Base-by-base conservation (phyloP, 208 protist genomes). In the Leishmania mexicana region DNA sequence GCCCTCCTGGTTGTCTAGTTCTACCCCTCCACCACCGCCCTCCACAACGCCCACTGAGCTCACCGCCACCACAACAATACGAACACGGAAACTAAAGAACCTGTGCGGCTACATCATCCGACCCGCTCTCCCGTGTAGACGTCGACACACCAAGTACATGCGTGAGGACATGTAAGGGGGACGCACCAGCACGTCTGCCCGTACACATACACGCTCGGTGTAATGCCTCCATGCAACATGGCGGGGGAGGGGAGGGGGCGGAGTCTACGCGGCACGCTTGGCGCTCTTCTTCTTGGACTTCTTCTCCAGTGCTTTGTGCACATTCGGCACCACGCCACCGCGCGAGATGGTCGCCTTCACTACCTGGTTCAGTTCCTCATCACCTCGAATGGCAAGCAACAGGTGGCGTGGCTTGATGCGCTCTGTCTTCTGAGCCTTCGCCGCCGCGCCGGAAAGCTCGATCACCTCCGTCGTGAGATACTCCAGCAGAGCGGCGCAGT, bases 361-460 rank as follows among this genome's bases (percentile, higher is more conserved):
- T 85, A 99, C 93, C 82, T 96, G 96, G 87, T 99, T 99, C 53
- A 99, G 96, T 92, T 99, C 99, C 91, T 99, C 99, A 85, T 99
- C 99, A 60, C 98, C 98, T 70, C 99, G 97, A 81, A 99, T 99
- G 78, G 99, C 99, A 57, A 99, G 92, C 81, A 99, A 93, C 49
- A 99, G 81, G 89, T 99, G 99, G 68, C 99, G 98, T 28, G 99
- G 99, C 67, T 99, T 99, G 87, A 99, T 99, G 79, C 99, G 96
- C 85, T 96, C 92, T n/a, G 95, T 96, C 90, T 99, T 99, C 78
- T 99, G 97, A 78, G 99, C 97, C 92, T 99, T 99, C 24, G 98
- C 98, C 1, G 98, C 98, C 85, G 99, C 99, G 40, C 98, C 98
- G 5, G 99, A 99, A 1, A 99, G 94, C 93, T 99, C 99, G 76